Base-by-base conservation (phyloP, 2,329 filamentous ascomycete species). In the Colletotrichum sp. region DNA sequence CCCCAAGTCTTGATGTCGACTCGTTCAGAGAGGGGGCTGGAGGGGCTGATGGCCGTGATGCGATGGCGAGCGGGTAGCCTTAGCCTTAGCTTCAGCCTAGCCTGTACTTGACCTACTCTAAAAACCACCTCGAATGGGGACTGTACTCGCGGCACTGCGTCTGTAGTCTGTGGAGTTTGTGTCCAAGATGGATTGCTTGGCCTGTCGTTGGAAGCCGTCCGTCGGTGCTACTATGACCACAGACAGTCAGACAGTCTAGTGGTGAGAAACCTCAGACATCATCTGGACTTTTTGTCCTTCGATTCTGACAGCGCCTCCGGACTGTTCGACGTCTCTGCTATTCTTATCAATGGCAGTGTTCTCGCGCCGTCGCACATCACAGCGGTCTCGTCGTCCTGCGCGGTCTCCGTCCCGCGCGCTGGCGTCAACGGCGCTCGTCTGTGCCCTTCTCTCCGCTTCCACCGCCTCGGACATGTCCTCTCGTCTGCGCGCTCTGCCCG, bases 371-470 rank as follows among this genome's bases (percentile, higher is more conserved):
- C 55, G 69, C 32, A 75, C 69, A 36, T 68, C 52, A 63, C 52
- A 72, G 8, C 52, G 30, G 12, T 59, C 28, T 52, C 36, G 28
- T 70, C 24, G 32, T 60, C 63, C 26, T 66, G 57, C 44, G 34
- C 60, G 44, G 55, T 34, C 59, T 74, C 72, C 72, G 65, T 71
- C 59, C 72, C 67, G 60, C 63, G 44, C 65, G 72, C 67, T 71
- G 67, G 68, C 68, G 63, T 72, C 32, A 55, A 75, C 69, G 69
- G 63, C 30, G 24, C 30, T 34, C 62, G 73, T 75, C 69, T 72
- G 69, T 75, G 67, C n/a, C 57, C 55, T 76, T 76, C 76, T 76
- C 64, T 76, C 69, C 52, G 69, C 69, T 77, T 77, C 76, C 69
- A 76, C 69, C 30, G 70, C 57, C 44, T 69, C 71, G 65, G 74